A percentile compares a stretch with the other conserved stretches of the same genome.
Conservation (phyloP, 2,329 filamentous ascomycete genomes). For the Exophiala calicioides region DNA sequence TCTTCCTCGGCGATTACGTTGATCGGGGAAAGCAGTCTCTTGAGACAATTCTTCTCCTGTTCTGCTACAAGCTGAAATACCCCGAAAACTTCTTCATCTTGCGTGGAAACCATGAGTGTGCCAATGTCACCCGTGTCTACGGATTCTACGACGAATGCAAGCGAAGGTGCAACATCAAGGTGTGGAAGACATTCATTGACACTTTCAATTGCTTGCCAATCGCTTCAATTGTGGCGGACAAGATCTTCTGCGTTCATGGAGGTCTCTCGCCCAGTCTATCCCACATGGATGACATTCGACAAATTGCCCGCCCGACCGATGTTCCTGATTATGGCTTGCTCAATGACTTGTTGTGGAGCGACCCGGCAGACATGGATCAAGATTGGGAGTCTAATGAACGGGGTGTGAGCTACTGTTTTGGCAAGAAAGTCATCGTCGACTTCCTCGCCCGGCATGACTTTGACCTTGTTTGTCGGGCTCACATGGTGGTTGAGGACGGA, state of each 20-base stretch:
- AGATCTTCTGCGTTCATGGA: conserved; percentile 97
- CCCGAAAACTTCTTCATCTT: conserved; percentile 97
- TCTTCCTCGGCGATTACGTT: conserved; percentile 95
- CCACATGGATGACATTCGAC: conserved; percentile 98
- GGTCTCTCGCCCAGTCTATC: conserved; percentile 87
- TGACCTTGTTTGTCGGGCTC: conserved; percentile 91
- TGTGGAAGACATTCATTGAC: conserved; percentile 97
- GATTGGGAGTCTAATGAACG: conserved; percentile 98
- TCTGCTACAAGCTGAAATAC: conserved; percentile 97
- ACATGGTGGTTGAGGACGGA: conserved; percentile 99
- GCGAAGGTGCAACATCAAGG: conserved; percentile 90
- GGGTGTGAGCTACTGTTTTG: conserved; percentile 97
- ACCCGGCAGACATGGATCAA: conserved; percentile 95
- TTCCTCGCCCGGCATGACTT: conserved; percentile 95
- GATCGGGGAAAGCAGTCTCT: conserved; percentile 94
- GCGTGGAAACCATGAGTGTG: conserved; percentile 94
- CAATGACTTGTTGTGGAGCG: conserved; percentile 95
- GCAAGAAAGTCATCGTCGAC: conserved; percentile 96
- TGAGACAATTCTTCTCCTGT: conserved; percentile 86
- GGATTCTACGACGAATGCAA: conserved; percentile 99
- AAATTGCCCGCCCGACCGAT: conserved; percentile 92
- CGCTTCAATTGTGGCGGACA: conserved; percentile 92
- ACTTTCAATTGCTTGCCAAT: conserved; percentile 96
- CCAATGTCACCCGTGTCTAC: conserved; percentile 92
- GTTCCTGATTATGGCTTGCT: conserved; percentile 95